Percentiles rank a stretch among this genome's conserved stretches.
Conservation (phyloP, 1,139 yeast genomes). For the Saccharomyces pastorianus region DNA sequence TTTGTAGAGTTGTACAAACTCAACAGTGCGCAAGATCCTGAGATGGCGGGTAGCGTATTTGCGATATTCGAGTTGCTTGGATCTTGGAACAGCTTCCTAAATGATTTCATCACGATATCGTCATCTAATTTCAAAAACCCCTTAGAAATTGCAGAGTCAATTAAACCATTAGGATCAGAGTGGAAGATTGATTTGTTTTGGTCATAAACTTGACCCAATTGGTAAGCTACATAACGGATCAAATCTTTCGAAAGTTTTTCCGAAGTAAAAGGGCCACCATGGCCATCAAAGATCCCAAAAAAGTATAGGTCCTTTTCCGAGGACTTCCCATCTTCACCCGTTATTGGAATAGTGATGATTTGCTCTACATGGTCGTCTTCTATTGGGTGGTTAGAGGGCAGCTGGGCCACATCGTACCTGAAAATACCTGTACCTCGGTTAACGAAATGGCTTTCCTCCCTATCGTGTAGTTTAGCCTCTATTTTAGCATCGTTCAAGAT, state of each 20-base stretch:
- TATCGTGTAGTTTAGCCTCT: slow-evolving; percentile 55
- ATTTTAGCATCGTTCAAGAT: slow-evolving; percentile 69
- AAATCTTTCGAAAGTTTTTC: slow-evolving; percentile 73
- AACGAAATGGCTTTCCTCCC: slow-evolving; percentile 73
- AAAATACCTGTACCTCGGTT: slow-evolving; percentile 84
- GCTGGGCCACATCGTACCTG: slow-evolving; percentile 84
- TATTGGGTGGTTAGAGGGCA: slow-evolving; percentile 87
- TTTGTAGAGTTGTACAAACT: slow-evolving; percentile 78
- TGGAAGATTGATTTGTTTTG: slow-evolving; percentile 8
- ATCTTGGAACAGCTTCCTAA: slow-evolving; percentile 57
- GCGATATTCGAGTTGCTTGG: slow-evolving; percentile 46
- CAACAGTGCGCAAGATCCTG: slow-evolving; percentile 89
- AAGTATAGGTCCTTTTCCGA: slow-evolving; percentile 79
- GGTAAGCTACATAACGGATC: slow-evolving; percentile 67
- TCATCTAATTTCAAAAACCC: slow-evolving; percentile 82
- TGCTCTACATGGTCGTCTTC: slow-evolving; percentile 91
- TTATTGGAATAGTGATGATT: slow-evolving; percentile 72
- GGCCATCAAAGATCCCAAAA: slow-evolving; percentile 95
- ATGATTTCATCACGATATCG: slow-evolving; percentile 71
- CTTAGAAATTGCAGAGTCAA: slow-evolving; percentile 61
- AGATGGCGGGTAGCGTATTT: slow-evolving; percentile 81
- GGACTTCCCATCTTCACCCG: slow-evolving; percentile 17
- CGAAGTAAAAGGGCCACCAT: slow-evolving; percentile 93
- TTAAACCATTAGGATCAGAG: slow-evolving; percentile 24
- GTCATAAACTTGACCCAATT: slow-evolving; percentile 52